Evolutionary conservation across 371 early-diverging fungal species (phyloP).

Genomic region (Mucor racemosus): DNA sequence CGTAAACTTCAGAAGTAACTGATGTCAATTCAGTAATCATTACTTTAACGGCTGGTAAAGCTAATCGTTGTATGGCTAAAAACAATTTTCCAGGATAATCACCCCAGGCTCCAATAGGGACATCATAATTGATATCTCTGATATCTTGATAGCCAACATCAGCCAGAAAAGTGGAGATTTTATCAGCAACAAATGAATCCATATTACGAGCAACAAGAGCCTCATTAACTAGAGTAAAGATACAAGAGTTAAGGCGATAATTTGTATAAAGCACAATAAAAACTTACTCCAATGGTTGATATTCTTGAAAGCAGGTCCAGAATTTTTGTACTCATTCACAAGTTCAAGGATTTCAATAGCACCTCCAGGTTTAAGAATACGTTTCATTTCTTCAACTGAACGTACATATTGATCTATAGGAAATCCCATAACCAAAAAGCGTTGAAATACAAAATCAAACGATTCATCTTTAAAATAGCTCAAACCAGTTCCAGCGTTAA

Average conservation of each 20-base stretch:
- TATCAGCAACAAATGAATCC: constrained; percentile 50
- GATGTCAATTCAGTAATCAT: constrained; percentile 39
- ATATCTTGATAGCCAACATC: constrained; percentile 36
- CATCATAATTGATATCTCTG: constrained; percentile 30
- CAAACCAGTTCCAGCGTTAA: constrained; percentile 42
- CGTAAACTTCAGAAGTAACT: constrained; percentile 28
- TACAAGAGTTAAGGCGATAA: background rate
- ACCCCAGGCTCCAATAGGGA: constrained; percentile 54
- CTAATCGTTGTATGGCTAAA: constrained; percentile 41
- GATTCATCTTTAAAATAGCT: constrained; percentile 37
- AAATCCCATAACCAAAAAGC: constrained; percentile 54
- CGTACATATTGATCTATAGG: constrained; percentile 35
- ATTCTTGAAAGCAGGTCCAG: constrained; percentile 37
- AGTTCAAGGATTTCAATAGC: constrained; percentile 48
- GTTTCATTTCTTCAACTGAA: constrained; percentile 45
- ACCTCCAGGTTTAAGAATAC: constrained; percentile 46
- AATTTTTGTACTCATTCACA: constrained; percentile 39
- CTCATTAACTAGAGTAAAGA: constrained; percentile 29
- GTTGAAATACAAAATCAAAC: constrained; percentile 54
- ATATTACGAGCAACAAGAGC: constrained; percentile 34
- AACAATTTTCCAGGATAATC: constrained; percentile 37
- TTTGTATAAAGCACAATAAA: background rate
- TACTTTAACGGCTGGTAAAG: constrained; percentile 44
- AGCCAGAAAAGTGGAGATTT: constrained; percentile 32
- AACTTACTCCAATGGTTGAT: constrained; percentile 48